Conservation (phyloP, 2,329 filamentous ascomycete genomes). For the Lasiodiplodia citricola region DNA sequence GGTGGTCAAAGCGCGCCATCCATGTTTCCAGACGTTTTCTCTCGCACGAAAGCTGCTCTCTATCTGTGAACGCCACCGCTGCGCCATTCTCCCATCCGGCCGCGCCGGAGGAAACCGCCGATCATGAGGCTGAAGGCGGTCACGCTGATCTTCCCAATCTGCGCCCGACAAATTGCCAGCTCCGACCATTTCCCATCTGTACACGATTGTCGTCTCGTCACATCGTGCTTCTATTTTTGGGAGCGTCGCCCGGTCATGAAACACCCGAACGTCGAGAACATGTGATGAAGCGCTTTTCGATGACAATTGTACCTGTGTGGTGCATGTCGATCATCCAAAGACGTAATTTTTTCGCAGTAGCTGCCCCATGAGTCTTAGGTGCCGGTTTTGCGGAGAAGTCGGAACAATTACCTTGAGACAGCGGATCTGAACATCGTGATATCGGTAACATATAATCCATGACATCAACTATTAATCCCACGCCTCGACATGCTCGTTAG, state of each 20-base stretch:
- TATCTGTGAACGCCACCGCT: neutral
- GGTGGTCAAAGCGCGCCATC: neutral
- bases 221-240: neutral
- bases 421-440: neutral
- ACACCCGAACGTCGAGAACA: neutral
- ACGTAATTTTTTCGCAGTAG: conserved; percentile 18
- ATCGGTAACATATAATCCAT: neutral
- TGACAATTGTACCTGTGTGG: neutral
- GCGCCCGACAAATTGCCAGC: conserved; percentile 13
- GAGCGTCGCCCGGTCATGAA: neutral
- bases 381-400: conserved; percentile 12
- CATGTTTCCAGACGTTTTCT: neutral
- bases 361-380: conserved; percentile 8
- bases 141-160: neutral
- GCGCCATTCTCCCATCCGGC: neutral
- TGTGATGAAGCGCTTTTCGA: conserved; percentile 1
- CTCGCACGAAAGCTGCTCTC: neutral
- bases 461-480: neutral
- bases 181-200: neutral
- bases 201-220: neutral
- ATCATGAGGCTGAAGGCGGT: conserved; percentile 15
- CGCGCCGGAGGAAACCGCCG: conserved; percentile 1
- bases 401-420: conserved; percentile 7
- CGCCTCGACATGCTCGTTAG: neutral
- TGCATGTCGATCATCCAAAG: conserved; percentile 6